A percentile compares a stretch with the other conserved stretches of the same genome.
These are phyloP conservation scores for Rhododendron mucronatum DNA, from an alignment of 148 eudicot genomes.

Conservation along the genomic window DNA sequence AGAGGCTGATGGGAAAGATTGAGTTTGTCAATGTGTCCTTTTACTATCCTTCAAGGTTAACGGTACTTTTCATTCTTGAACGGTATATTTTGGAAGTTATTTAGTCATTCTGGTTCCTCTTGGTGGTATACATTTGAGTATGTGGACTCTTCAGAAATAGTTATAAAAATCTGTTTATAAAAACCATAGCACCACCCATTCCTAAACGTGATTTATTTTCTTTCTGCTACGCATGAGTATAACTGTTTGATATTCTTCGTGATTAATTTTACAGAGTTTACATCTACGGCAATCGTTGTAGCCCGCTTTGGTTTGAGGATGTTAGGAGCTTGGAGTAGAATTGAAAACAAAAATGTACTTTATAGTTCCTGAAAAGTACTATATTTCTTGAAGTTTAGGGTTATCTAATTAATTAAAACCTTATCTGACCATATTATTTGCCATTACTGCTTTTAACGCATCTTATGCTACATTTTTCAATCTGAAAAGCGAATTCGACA, in stretches of 20 bases:
- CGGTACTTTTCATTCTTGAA: slow-evolving; percentile 22
- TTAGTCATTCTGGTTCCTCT: neutral
- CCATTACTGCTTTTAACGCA: neutral
- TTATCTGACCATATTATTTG: neutral
- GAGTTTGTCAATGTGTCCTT: slow-evolving; percentile 48
- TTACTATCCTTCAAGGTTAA: slow-evolving; percentile 39
- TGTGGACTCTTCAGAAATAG: neutral
- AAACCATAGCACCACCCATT: too few species aligned
- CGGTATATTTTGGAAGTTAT: neutral
- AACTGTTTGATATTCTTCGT: neutral
- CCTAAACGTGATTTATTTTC: neutral
- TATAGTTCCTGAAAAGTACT: neutral
- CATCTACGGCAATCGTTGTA: neutral
- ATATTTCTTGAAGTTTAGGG: neutral
- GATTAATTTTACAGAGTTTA: neutral
- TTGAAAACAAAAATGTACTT: neutral
- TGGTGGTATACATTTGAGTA: neutral
- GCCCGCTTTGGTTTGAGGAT: neutral
- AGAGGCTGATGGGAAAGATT: slow-evolving; percentile 32
- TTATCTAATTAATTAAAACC: neutral
- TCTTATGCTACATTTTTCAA: neutral
- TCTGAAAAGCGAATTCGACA: neutral
- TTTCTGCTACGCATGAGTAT: neutral
- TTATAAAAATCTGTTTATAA: too few species aligned
- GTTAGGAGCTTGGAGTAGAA: neutral